Base-by-base conservation (phyloP, 129 eudicot species). In the carrot (Daucus carota) region DNA sequence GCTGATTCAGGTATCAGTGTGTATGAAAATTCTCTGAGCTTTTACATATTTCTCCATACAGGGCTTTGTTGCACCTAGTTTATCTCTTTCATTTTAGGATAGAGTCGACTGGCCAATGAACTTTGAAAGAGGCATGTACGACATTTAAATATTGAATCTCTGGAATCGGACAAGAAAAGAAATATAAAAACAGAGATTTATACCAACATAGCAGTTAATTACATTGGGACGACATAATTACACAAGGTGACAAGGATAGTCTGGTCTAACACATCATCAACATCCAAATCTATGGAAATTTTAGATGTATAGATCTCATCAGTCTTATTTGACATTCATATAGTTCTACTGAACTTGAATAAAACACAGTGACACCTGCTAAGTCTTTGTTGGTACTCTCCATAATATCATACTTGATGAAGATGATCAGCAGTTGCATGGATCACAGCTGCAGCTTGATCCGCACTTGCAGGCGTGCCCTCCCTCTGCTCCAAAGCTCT, bases 381-480 rank as follows among this genome's bases (percentile, higher is more conserved):
- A 14, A 40, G 7, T 71, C 15, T n/a, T n/a, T 57, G 65, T 40
- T 70, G 73, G 73, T 22, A 71, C 12, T 38, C 14, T 43, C 52
- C 34, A 42, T 43, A 14, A 5, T 18, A 26, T 29, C 32, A 26
- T 59, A 15, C 17, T 15, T 63, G 70, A 4, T 31, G 70, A 13
- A 26, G 70, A 29, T 29, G 40, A 72, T 43, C 22, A 43, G 17
- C 75, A 72, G 75, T 43, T 72, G 75, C 75, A 72, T 4, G 59
- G 75, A 45, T 72, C 52, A 43, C 75, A 73, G 10, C 36, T 80
- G 92, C 92, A 88, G 87, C 77, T 85, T 77, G 81, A 71, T 28
- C 92, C 89, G 42, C 92, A 88, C 78, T 83, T 85, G 87, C 92
- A 88, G 26, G 66, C 80, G 70, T 81, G 65, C 66, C 85, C 88